Evolutionary conservation across 352 stramenopile genomes (phyloP).

Genomic region (Globisporangium perplexum): DNA sequence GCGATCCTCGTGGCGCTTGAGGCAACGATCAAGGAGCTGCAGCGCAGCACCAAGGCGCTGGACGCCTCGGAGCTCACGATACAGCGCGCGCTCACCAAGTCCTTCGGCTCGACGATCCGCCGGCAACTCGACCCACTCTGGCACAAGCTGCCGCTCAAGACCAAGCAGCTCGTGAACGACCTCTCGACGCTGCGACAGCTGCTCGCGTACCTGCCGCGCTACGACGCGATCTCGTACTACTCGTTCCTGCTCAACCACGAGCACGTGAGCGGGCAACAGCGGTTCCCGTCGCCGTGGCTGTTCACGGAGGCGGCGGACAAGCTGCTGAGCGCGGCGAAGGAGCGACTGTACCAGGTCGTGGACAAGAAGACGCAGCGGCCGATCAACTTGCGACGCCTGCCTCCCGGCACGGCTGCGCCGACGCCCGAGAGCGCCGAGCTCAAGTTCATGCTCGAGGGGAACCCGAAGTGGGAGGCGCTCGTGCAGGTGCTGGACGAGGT

Average conservation of each 20-base stretch:
- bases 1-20: slow-evolving; percentile 92
- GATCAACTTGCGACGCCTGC: slow-evolving; percentile 26
- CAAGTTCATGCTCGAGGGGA: slow-evolving; percentile 78
- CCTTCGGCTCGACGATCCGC: slow-evolving; percentile 54
- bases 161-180: slow-evolving; percentile 91
- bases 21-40: slow-evolving; percentile 92
- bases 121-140: slow-evolving; percentile 96
- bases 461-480: slow-evolving; percentile 94
- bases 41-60: slow-evolving; percentile 80
- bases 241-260: slow-evolving; percentile 91
- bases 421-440: slow-evolving; percentile 35
- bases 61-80: slow-evolving; percentile 87
- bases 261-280: slow-evolving; percentile 73
- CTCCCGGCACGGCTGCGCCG: slow-evolving; percentile 3
- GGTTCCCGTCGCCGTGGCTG: slow-evolving; percentile 92
- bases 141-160: slow-evolving; percentile 91
- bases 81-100: slow-evolving; percentile 91
- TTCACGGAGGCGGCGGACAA: slow-evolving; percentile 92
- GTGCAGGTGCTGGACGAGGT: slow-evolving; percentile 92
- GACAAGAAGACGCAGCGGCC: slow-evolving; percentile 41
- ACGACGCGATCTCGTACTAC: slow-evolving; percentile 96
- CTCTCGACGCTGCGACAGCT: slow-evolving; percentile 71
- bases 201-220: slow-evolving; percentile 92
- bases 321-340: slow-evolving; percentile 91
- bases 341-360: slow-evolving; percentile 87